A percentile compares a stretch with the other conserved stretches of the same genome.
These are phyloP conservation scores for Mollisiaceae sp. DNA, from an alignment of 2,329 filamentous ascomycete species.

Conservation along the genomic window DNA sequence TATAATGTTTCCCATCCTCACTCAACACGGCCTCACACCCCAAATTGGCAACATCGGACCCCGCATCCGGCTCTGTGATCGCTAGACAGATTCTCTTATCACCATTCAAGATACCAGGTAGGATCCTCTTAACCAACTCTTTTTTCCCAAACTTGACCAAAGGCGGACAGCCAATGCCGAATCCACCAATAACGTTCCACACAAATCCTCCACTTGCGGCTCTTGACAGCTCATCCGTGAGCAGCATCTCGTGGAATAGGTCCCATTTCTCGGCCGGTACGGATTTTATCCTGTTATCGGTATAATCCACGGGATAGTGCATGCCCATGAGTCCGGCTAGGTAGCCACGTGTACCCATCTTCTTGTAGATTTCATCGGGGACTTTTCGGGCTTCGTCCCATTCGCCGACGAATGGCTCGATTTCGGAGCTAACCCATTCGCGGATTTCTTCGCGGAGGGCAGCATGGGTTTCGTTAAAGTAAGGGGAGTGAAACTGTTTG, in stretches of 20 bases:
- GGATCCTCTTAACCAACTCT: conserved; percentile 81
- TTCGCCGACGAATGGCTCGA: conserved; percentile 90
- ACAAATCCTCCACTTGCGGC: conserved; percentile 90
- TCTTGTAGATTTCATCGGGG: conserved; percentile 88
- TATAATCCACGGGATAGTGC: conserved; percentile 78
- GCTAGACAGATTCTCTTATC: conserved; percentile 98
- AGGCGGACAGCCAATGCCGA: conserved; percentile 91
- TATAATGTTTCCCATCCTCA: conserved; percentile 97
- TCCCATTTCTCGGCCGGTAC: conserved; percentile 93
- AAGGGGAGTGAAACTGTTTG: conserved; percentile 86
- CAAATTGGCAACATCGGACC: conserved; percentile 92
- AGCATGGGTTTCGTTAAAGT: conserved; percentile 93
- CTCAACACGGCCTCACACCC: conserved; percentile 94
- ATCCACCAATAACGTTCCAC: conserved; percentile 97
- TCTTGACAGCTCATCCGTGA: conserved; percentile 94
- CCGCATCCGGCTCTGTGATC: conserved; percentile 96
- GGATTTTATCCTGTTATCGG: conserved; percentile 71
- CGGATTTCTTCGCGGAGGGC: conserved; percentile 90
- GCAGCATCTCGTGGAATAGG: conserved; percentile 94
- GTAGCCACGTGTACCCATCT: conserved; percentile 92
- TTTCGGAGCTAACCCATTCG: conserved; percentile 86
- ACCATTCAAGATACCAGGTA: conserved; percentile 85
- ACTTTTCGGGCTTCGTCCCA: conserved; percentile 97
- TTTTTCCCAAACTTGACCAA: conserved; percentile 91
- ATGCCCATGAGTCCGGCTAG: conserved; percentile 89